These are phyloP conservation scores for Rutstroemia sp. DNA, from an alignment of 2,329 filamentous ascomycete species.

Conservation along the genomic window DNA sequence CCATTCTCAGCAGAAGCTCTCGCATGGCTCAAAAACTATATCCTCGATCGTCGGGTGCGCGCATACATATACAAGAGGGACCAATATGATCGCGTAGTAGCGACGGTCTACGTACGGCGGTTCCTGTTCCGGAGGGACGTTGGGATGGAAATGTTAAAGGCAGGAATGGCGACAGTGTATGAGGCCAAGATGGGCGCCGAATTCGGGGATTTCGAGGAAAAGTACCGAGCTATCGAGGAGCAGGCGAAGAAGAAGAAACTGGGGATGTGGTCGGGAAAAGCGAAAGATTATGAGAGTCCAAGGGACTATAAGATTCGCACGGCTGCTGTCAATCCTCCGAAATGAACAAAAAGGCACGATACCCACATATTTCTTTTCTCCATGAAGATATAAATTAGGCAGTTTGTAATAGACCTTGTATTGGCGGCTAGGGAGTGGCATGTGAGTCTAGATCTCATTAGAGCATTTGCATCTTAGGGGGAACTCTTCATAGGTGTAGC, in stretches of 20 bases:
- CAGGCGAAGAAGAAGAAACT: constrained; percentile 55
- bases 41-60: constrained; percentile 67
- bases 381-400: not conserved
- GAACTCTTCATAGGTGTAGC: no score
- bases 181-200: constrained; percentile 87
- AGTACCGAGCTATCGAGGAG: constrained; percentile 60
- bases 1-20: constrained; percentile 77
- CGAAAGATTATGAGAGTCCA: constrained; percentile 68
- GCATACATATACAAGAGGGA: constrained; percentile 79
- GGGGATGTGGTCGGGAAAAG: constrained; percentile 69
- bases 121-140: constrained; percentile 67
- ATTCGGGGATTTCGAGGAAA: constrained; percentile 62
- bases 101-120: constrained; percentile 69
- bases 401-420: no score
- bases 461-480: no score
- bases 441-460: no score
- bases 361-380: not conserved
- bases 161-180: constrained; percentile 82
- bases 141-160: constrained; percentile 80
- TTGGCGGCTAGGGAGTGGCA: no score
- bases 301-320: constrained; percentile 71
- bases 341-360: constrained; percentile 14
- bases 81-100: constrained; percentile 88
- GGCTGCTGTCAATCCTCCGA: constrained; percentile 25
- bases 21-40: constrained; percentile 67